These are phyloP conservation scores for Penicillium brasilianum DNA, from an alignment of 2,329 filamentous ascomycete species.

Conservation along the genomic window DNA sequence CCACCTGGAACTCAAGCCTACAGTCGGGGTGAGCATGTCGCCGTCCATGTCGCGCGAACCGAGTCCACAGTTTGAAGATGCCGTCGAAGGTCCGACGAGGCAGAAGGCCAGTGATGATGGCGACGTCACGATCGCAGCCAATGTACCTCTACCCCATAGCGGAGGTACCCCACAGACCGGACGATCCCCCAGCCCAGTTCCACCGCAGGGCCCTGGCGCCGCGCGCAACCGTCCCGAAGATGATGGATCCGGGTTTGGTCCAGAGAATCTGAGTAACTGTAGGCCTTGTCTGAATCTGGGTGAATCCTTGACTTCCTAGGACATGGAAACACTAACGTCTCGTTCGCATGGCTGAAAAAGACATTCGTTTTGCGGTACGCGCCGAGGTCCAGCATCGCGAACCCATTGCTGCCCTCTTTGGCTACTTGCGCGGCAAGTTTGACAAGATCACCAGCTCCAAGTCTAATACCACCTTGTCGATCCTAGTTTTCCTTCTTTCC, in stretches of 20 bases:
- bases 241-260: constrained; percentile 44
- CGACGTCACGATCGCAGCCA: constrained; percentile 44
- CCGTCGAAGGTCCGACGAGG: constrained; percentile 50
- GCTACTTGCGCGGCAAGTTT: constrained; percentile 65
- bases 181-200: constrained; percentile 61
- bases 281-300: constrained; percentile 41
- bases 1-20: constrained; percentile 49
- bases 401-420: constrained; percentile 75
- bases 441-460: constrained; percentile 70
- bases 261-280: constrained; percentile 57
- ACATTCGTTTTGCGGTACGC: constrained; percentile 84
- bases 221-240: constrained; percentile 35
- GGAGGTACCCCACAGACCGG: constrained; percentile 63
- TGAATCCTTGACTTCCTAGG: constrained; percentile 29
- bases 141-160: constrained; percentile 61
- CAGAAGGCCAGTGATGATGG: constrained; percentile 31
- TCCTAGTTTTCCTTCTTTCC: constrained; percentile 67
- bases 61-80: constrained; percentile 66
- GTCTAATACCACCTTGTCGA: constrained; percentile 67
- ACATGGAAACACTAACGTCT: constrained; percentile 41
- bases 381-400: constrained; percentile 89
- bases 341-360: constrained; percentile 52
- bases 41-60: constrained; percentile 61
- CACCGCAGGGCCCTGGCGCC: constrained; percentile 36
- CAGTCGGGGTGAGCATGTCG: constrained; percentile 44